Percentiles rank a stretch among this genome's conserved stretches.
phyloP scores from a whole-genome alignment of 441 rosid genomes.

The Capsella rubella region DNA sequence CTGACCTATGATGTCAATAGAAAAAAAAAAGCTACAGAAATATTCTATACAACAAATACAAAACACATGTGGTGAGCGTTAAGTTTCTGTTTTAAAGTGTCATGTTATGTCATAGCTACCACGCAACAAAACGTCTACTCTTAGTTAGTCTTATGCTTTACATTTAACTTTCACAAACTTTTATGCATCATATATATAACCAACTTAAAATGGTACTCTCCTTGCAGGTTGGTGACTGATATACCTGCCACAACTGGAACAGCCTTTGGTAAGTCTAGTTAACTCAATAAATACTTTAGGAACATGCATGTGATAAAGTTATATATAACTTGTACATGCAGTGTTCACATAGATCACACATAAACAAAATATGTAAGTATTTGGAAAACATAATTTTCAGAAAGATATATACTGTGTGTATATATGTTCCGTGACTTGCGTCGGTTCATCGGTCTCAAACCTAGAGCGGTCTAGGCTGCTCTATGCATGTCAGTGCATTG shows the following conservation, averaged over 20 bases:
- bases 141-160: neutral
- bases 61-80: conserved; percentile 7
- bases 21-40: neutral
- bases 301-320: neutral
- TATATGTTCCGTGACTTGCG: neutral
- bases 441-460: neutral
- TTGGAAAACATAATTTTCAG: neutral
- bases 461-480: neutral
- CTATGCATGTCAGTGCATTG: neutral
- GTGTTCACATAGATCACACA: neutral
- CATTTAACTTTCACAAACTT: neutral
- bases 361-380: neutral
- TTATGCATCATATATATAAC: neutral
- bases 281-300: neutral
- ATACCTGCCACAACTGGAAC: conserved; percentile 77
- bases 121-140: neutral
- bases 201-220: neutral
- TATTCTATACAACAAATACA: neutral
- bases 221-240: conserved; percentile 75
- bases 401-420: neutral
- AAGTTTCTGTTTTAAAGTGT: neutral
- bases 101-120: conserved; percentile 14
- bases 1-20: neutral
- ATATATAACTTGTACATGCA: neutral
- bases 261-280: conserved; percentile 52